Evolutionary conservation across 2,329 filamentous ascomycete genomes (phyloP), one percentile per base, ranked within the genome.

Genomic region (Aplosporella prunicola): DNA sequence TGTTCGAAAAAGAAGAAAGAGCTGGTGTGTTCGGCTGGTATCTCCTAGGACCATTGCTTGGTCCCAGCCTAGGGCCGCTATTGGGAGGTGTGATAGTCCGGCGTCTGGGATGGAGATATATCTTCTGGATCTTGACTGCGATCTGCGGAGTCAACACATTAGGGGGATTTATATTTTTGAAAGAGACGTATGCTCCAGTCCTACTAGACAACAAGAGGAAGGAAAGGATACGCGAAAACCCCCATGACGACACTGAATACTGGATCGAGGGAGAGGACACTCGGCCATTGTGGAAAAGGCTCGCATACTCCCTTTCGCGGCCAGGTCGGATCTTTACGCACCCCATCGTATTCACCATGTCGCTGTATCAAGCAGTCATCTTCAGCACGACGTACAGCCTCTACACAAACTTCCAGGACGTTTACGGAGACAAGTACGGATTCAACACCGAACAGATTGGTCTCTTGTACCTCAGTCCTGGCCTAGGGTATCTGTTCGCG

Each of bases 371-470:
- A 45, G 63, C 65, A 4, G 48, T 67, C 3, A 53, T 67, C 28
- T 67, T 68, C 39, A 63, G 58, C n/a, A 67, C 64, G 1, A 68
- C 63, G 4, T 68, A 67, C 50, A 59, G 53, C 40, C 58, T 68
- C 31, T 68, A 66, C 49, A 67, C 64, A 7, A 68, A 68, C 43
- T 62, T 68, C 50, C 63, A 67, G 44, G 57, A 59, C 13, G 67
- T 68, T 40, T 68, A 64, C 42, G 46, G 54, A 14, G 58, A 56
- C 33, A 42, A 51, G 8, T 69, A 68, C 41, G 60, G 60, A 40
- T 67, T 68, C 47, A 58, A 47, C 34, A 68, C 63, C 3, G 63
- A 66, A 40, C 57, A 67, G 45, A 63, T 67, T 14, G 64, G 64
- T 1, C 48, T 68, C 1, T 45, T 66, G 3, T 68, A 67, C 43